Percentiles rank a stretch among this genome's conserved stretches.
Evolutionary conservation across 2,329 filamentous ascomycete species (phyloP).

Genomic region (Aspergillus neoniger): DNA sequence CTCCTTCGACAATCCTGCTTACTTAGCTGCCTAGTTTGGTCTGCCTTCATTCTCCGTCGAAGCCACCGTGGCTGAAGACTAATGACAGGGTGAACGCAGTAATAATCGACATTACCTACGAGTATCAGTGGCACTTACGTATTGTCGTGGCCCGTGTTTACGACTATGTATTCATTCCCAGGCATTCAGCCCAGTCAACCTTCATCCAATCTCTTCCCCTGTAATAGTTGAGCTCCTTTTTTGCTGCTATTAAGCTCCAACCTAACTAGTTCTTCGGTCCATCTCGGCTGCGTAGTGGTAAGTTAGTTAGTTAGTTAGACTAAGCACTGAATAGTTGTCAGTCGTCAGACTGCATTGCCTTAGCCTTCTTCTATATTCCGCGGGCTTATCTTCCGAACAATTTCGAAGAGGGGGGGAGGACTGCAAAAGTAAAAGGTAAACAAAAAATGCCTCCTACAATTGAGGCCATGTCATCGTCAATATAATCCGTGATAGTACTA

Average conservation of each 20-base stretch:
- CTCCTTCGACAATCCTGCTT: neutral
- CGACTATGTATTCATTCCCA: neutral
- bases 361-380: neutral
- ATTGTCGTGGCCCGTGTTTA: neutral
- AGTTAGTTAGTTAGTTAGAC: neutral
- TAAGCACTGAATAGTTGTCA: neutral
- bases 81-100: neutral
- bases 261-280: neutral
- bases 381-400: neutral
- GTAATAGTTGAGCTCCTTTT: neutral
- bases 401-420: too few species aligned
- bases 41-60: constrained; percentile 14
- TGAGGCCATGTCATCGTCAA: neutral
- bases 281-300: neutral
- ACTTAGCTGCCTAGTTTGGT: constrained; percentile 15
- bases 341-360: neutral
- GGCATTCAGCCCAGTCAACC: neutral
- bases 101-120: neutral
- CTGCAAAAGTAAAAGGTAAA: too few species aligned
- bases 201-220: neutral
- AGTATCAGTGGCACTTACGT: neutral
- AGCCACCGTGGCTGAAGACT: constrained; percentile 23
- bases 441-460: neutral
- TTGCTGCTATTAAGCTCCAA: neutral
- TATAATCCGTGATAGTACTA: neutral